Evolutionary conservation across 129 eudicot species (phyloP).

Genomic region (Sambucus nigra): DNA sequence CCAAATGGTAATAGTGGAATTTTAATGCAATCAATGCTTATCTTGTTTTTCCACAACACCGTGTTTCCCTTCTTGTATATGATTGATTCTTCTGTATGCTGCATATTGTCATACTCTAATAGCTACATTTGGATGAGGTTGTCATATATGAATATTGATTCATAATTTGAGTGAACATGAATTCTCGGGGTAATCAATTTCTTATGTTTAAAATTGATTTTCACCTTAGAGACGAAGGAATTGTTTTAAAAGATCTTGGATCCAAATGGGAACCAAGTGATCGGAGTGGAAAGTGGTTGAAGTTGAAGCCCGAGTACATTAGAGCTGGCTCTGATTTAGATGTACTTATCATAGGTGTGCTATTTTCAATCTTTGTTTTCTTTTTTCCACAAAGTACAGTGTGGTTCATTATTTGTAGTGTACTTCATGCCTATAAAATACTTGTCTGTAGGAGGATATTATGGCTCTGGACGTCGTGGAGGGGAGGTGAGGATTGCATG

Average conservation of each 20-base stretch:
- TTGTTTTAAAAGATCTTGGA: constrained; percentile 76
- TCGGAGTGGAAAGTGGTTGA: constrained; percentile 95
- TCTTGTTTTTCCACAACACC: too few species aligned
- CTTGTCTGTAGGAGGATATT: constrained; percentile 75
- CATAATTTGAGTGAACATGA: neutral
- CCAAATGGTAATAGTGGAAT: too few species aligned
- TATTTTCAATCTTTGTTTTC: neutral
- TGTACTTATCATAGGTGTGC: constrained; percentile 78
- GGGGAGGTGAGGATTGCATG: constrained; percentile 59
- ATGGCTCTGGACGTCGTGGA: constrained; percentile 98
- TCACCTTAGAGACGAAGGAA: constrained; percentile 73
- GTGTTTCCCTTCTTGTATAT: too few species aligned
- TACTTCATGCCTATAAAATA: neutral
- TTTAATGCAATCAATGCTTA: too few species aligned
- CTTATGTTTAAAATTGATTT: constrained; percentile 11
- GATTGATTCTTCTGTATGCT: too few species aligned
- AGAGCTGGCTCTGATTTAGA: constrained; percentile 94
- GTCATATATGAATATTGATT: neutral
- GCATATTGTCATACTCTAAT: neutral
- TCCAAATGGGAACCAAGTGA: constrained; percentile 99
- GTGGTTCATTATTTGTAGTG: neutral
- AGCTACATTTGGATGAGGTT: neutral
- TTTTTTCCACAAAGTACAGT: constrained; percentile 3
- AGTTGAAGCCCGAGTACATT: constrained; percentile 87
- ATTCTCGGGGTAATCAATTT: neutral